Conservation (phyloP, 495 filamentous ascomycete genomes). For the Podospora fimiseda region DNA sequence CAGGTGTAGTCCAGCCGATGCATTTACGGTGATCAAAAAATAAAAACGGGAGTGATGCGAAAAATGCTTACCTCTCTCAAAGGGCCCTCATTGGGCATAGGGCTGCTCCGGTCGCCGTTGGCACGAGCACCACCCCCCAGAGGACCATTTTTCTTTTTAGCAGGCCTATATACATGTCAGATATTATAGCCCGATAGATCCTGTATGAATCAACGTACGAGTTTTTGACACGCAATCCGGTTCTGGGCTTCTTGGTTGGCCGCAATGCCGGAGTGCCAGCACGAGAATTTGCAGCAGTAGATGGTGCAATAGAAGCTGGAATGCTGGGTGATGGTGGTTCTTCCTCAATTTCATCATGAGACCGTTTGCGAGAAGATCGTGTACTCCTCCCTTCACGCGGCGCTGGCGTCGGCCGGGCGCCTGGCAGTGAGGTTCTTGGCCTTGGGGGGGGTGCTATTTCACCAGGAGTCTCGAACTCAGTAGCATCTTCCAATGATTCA, state of each 20-base stretch:
- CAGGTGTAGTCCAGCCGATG: slow-evolving; percentile 4
- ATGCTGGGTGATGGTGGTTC: slow-evolving; percentile 41
- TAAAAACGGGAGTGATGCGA: slow-evolving; percentile 1
- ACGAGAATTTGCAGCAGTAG: slow-evolving; percentile 44
- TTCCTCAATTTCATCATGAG: slow-evolving; percentile 39
- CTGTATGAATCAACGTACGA: slow-evolving; percentile 51
- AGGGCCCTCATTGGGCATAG: slow-evolving; percentile 36
- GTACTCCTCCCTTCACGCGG: slow-evolving; percentile 28
- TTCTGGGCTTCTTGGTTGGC: slow-evolving; percentile 49
- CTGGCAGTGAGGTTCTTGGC: slow-evolving; percentile 11
- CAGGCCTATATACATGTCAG: slow-evolving; percentile 35
- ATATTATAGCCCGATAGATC: neutral
- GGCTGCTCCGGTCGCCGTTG: slow-evolving; percentile 45
- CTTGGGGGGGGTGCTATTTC: slow-evolving; percentile 9
- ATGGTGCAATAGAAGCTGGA: slow-evolving; percentile 31
- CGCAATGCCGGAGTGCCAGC: slow-evolving; percentile 50
- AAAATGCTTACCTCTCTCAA: slow-evolving; percentile 37
- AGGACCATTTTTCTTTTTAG: slow-evolving; percentile 48
- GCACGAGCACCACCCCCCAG: slow-evolving; percentile 47
- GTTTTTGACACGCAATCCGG: slow-evolving; percentile 57
- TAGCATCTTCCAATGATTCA: neutral
- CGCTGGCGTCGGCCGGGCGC: slow-evolving; percentile 17
- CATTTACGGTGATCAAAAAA: slow-evolving; percentile 6
- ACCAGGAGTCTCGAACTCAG: slow-evolving; percentile 5
- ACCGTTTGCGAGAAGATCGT: slow-evolving; percentile 37